Evolutionary conservation across 2,329 filamentous ascomycete genomes (phyloP).

Genomic region (Colletotrichum sp.): DNA sequence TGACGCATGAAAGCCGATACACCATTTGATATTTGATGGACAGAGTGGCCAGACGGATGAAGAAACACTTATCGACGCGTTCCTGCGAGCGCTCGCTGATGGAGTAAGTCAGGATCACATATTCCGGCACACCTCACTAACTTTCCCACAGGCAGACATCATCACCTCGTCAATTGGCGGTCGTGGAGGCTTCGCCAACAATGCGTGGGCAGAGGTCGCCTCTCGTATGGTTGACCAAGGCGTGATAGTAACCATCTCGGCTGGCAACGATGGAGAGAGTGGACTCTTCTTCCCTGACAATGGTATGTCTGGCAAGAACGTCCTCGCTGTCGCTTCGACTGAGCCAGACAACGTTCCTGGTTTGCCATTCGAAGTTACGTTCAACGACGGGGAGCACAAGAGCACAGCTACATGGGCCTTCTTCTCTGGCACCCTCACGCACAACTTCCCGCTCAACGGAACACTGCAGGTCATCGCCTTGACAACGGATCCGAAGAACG

Average conservation of each 20-base stretch:
- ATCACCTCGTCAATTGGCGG: conserved; percentile 38
- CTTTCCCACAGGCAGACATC: conserved; percentile 27
- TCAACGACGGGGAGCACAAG: neutral
- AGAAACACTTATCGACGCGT: conserved; percentile 33
- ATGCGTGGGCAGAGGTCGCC: conserved; percentile 36
- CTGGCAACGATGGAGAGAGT: conserved; percentile 44
- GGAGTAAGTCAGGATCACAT: conserved; percentile 18
- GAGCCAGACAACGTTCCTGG: conserved; percentile 24
- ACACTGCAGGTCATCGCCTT: conserved; percentile 29
- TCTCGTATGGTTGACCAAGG: conserved; percentile 45
- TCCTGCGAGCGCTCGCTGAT: conserved; percentile 31
- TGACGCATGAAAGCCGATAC: neutral
- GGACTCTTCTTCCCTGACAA: conserved; percentile 44
- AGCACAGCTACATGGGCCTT: conserved; percentile 8
- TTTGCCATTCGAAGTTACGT: conserved; percentile 11
- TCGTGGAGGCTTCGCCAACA: conserved; percentile 27
- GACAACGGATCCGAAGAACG: conserved; percentile 23
- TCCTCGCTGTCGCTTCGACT: conserved; percentile 47
- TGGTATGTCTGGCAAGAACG: conserved; percentile 42
- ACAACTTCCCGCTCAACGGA: neutral
- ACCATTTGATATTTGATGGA: neutral
- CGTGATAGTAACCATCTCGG: conserved; percentile 43
- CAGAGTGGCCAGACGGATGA: conserved; percentile 25
- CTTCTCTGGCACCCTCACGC: neutral
- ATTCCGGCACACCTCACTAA: neutral